Conservation (phyloP, 2,329 filamentous ascomycete species). For the Onygenales sp. region DNA sequence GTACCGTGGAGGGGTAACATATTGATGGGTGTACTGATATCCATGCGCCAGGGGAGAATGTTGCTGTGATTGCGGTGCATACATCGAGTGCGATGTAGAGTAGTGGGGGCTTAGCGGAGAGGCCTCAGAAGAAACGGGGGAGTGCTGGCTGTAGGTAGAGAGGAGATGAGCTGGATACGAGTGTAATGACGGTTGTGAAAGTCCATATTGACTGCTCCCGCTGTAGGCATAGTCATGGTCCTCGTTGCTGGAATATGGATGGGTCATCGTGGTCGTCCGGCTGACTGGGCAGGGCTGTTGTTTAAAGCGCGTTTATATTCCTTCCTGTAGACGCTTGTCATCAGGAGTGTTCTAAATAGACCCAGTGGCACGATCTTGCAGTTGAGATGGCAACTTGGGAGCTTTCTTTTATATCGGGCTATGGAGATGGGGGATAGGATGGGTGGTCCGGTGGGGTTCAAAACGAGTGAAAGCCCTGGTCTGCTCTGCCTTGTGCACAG, state of each 20-base stretch:
- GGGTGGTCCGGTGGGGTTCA: background rate
- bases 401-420: background rate
- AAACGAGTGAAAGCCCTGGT: background rate
- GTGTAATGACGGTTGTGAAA: constrained; percentile 22
- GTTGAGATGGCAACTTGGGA: background rate
- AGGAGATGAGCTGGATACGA: constrained; percentile 29
- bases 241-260: constrained; percentile 17
- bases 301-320: background rate
- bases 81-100: constrained; percentile 23
- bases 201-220: constrained; percentile 16
- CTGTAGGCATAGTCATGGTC: constrained; percentile 17
- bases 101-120: constrained; percentile 23
- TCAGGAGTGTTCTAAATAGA: constrained; percentile 1
- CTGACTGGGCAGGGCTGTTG: background rate
- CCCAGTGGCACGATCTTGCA: background rate
- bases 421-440: background rate
- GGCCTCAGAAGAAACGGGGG: constrained; percentile 20
- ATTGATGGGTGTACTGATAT: constrained; percentile 25
- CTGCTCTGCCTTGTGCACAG: background rate
- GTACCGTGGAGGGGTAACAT: constrained; percentile 23
- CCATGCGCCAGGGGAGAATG: constrained; percentile 19
- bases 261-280: constrained; percentile 16
- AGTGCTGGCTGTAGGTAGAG: constrained; percentile 24
- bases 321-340: background rate
- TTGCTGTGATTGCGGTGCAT: constrained; percentile 20